These are phyloP conservation scores for Arthrinium puccinioides DNA, from an alignment of 2,329 filamentous ascomycete species.

Conservation along the genomic window DNA sequence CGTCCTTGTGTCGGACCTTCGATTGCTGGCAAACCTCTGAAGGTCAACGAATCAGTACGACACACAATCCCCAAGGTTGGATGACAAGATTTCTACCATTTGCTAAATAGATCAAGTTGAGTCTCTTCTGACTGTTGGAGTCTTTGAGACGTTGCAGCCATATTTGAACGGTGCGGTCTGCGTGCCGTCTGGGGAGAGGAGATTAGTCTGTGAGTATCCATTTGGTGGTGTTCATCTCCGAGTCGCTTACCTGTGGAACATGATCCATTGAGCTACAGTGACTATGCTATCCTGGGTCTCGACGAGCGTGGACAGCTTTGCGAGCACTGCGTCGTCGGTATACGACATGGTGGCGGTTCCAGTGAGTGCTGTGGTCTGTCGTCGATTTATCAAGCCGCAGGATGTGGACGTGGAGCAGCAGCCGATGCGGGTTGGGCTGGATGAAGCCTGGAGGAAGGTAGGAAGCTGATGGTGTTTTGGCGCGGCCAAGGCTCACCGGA, in stretches of 20 bases:
- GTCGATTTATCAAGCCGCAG: no score
- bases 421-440: no score
- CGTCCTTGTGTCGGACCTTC: slow-evolving; percentile 83
- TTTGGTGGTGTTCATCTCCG: no score
- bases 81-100: slow-evolving; percentile 62
- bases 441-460: no score
- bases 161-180: slow-evolving; percentile 82
- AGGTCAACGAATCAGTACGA: slow-evolving; percentile 10
- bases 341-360: slow-evolving; percentile 66
- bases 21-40: slow-evolving; percentile 93
- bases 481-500: no score
- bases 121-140: slow-evolving; percentile 73
- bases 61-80: not conserved
- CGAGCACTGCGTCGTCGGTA: slow-evolving; percentile 88
- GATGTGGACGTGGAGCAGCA: no score
- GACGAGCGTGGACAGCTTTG: slow-evolving; percentile 90
- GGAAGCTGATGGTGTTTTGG: no score
- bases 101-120: slow-evolving; percentile 89
- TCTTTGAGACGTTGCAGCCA: slow-evolving; percentile 90
- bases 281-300: slow-evolving; percentile 97
- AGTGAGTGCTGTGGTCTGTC: no score
- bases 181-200: slow-evolving; percentile 63
- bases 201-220: slow-evolving; percentile 15
- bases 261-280: slow-evolving; percentile 96
- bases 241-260: slow-evolving; percentile 80